Conservation (phyloP, 2,329 filamentous ascomycete genomes). For the Pestalotiopsis sp. region DNA sequence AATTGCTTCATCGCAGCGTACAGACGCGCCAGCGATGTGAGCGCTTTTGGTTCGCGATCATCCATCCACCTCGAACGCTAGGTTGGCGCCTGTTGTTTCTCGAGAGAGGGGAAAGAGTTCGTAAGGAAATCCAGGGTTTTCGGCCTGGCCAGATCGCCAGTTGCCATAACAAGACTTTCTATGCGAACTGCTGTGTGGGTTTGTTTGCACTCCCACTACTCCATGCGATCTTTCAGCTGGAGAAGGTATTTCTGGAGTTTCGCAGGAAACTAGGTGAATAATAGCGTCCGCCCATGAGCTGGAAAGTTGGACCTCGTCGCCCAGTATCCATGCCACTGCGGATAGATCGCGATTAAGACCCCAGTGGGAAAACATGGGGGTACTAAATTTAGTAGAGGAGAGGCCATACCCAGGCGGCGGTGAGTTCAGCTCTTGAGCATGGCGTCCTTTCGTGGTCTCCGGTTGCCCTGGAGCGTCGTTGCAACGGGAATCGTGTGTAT, state of each 20-base stretch:
- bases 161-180: background rate
- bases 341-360: conserved; percentile 2
- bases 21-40: background rate
- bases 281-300: background rate
- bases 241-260: background rate
- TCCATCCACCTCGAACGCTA: background rate
- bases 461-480: background rate
- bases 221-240: background rate
- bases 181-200: background rate
- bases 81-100: background rate
- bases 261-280: background rate
- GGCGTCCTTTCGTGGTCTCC: background rate
- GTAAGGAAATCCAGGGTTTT: background rate
- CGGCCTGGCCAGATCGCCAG: background rate
- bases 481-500: background rate
- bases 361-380: background rate
- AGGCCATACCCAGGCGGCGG: background rate
- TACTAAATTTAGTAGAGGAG: background rate
- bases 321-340: background rate
- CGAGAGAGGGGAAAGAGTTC: background rate
- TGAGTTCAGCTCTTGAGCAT: background rate
- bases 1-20: background rate
- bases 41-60: background rate
- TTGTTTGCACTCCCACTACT: background rate
- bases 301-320: background rate